phyloP scores from a whole-genome alignment of 345 rosid genomes.

The Angophora floribunda region DNA sequence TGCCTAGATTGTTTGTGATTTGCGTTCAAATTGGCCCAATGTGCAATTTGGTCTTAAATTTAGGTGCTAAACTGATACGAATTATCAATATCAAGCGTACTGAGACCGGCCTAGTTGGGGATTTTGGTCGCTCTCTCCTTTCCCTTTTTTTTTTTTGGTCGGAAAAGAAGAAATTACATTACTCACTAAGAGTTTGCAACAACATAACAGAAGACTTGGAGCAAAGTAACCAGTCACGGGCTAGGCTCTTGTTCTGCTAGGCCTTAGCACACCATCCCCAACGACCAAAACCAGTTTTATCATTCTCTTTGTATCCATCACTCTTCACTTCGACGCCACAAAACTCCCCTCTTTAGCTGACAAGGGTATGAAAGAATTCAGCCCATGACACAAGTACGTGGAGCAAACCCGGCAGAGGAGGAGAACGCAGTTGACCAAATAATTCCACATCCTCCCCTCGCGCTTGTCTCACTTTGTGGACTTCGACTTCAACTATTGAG shows the following conservation, averaged over 20 bases:
- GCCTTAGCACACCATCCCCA: neutral
- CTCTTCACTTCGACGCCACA: too few species aligned
- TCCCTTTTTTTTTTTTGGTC: neutral
- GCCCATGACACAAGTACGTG: fast-evolving
- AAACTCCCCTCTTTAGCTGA: too few species aligned
- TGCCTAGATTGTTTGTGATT: neutral
- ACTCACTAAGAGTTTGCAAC: neutral
- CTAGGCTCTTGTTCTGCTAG: neutral
- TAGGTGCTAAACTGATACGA: neutral
- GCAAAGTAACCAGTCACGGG: neutral
- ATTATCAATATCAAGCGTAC: neutral
- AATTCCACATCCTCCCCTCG: too few species aligned
- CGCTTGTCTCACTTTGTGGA: too few species aligned
- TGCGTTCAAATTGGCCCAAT: neutral
- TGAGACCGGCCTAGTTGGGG: neutral
- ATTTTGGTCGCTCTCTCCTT: neutral
- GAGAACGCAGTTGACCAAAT: too few species aligned
- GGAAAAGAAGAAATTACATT: neutral
- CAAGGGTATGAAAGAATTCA: fast-evolving
- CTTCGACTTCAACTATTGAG: too few species aligned
- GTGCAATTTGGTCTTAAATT: too few species aligned
- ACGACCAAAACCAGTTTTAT: too few species aligned
- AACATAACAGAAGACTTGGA: neutral
- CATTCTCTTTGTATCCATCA: too few species aligned
- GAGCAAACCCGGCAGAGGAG: neutral